These are phyloP conservation scores for Mallotus nudiflorus DNA, from an alignment of 345 rosid genomes.

Conservation along the genomic window DNA sequence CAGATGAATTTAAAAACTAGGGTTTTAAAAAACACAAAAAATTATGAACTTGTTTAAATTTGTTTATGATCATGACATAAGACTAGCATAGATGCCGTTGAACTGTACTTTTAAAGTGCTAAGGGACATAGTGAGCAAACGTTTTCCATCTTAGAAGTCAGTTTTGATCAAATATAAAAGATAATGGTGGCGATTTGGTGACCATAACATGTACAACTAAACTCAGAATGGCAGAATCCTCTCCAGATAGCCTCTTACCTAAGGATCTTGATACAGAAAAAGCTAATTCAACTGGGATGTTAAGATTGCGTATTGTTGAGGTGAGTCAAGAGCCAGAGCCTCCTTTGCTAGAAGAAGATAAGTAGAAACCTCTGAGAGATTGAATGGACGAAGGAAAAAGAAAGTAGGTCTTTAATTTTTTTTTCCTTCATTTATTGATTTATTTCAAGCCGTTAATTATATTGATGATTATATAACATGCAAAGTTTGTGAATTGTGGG, in stretches of 20 bases:
- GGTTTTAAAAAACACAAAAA: too few species aligned
- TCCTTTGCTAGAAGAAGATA: constrained; percentile 60
- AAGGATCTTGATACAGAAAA: constrained; percentile 62
- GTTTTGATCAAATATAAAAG: constrained; percentile 86
- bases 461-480: too few species aligned
- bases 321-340: constrained; percentile 95
- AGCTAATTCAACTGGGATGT: constrained; percentile 54
- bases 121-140: constrained; percentile 75
- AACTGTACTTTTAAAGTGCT: constrained; percentile 72
- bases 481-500: too few species aligned
- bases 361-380: constrained; percentile 60
- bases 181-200: constrained; percentile 90
- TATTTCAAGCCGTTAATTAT: too few species aligned
- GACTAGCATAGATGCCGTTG: constrained; percentile 84
- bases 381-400: constrained; percentile 60
- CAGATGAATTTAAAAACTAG: too few species aligned
- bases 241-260: constrained; percentile 51
- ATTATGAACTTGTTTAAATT: too few species aligned
- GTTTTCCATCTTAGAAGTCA: constrained; percentile 82
- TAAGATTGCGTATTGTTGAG: constrained; percentile 90
- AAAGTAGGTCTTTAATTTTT: constrained; percentile 45
- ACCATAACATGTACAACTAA: constrained; percentile 76
- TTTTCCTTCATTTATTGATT: too few species aligned
- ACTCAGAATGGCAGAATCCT: constrained; percentile 74
- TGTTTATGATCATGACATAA: constrained; percentile 89